Percentiles rank a stretch among this genome's conserved stretches.
Conservation (phyloP, 2,329 filamentous ascomycete species). For the Ophidiomyces ophidiicola region DNA sequence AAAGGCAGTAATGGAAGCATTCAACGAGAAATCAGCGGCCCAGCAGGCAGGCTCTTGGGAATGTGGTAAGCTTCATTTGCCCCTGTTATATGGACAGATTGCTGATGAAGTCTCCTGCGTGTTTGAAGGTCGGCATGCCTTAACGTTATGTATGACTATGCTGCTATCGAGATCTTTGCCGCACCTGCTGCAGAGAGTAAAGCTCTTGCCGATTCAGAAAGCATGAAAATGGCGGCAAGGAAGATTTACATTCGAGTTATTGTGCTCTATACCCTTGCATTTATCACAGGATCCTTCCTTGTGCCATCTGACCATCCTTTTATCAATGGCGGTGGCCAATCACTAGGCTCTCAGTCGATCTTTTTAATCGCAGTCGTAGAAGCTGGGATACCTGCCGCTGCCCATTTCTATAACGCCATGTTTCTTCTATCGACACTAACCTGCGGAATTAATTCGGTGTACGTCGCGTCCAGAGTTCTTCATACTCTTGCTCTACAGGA, state of each 20-base stretch:
- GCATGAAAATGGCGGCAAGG: slow-evolving; percentile 35
- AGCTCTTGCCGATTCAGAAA: slow-evolving; percentile 31
- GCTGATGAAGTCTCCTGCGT: neutral
- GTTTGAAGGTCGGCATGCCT: slow-evolving; percentile 31
- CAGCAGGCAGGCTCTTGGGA: slow-evolving; percentile 28
- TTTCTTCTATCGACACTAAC: slow-evolving; percentile 36
- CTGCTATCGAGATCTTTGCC: slow-evolving; percentile 34
- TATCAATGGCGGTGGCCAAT: slow-evolving; percentile 30
- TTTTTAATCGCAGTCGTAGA: slow-evolving; percentile 34
- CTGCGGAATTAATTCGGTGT: slow-evolving; percentile 33
- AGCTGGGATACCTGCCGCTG: slow-evolving; percentile 27
- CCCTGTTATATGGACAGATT: neutral
- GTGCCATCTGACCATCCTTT: slow-evolving; percentile 33
- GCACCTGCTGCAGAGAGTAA: slow-evolving; percentile 36
- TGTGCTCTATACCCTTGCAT: slow-evolving; percentile 32
- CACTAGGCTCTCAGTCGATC: slow-evolving; percentile 26
- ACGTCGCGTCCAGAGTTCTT: slow-evolving; percentile 32
- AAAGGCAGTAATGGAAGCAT: slow-evolving; percentile 23
- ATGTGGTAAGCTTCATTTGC: slow-evolving; percentile 25
- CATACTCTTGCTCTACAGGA: slow-evolving; percentile 33
- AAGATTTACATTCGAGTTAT: slow-evolving; percentile 35
- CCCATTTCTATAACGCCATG: slow-evolving; percentile 36
- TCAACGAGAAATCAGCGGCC: slow-evolving; percentile 22
- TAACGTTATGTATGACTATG: slow-evolving; percentile 33
- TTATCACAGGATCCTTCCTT: slow-evolving; percentile 34